Evolutionary conservation across 1,139 yeast genomes (phyloP), one percentile per base, ranked within the genome.

Genomic region (Pichia sp.): DNA sequence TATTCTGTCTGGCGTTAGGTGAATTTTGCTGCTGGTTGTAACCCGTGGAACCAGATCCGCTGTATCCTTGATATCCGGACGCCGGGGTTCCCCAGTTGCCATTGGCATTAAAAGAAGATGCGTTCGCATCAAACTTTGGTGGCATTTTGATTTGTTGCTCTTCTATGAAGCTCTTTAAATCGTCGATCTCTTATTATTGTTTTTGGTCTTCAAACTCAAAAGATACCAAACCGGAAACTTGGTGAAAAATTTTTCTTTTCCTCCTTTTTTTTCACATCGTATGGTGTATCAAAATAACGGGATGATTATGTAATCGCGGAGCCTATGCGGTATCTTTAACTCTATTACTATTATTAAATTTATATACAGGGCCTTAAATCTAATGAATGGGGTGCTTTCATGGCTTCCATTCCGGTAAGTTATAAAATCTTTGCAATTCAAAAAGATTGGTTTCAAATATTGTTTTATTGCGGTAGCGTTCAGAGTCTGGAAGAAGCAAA

Each of bases 111-210:
- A 61, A 64, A 31, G 65, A 14, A 17, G 50, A 55, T 9, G 69
- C 63, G 50, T 60, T 63, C 1, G 58, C 54, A 57, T 65, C 67
- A 53, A 63, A 65, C 55, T 62, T 67, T 31, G 70, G 70, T 46
- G 71, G 70, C 68, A 64, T 65, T 38, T 33, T 49, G 14, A 12
- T 45, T 45, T 12, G 12, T 27, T 27, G 29, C 7, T 27, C 29
- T 27, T 27, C 4, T 27, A 7, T 27, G 29, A 27, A 27, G 29
- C 29, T 27, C 4, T 27, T 27, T 27, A 7, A 27, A 27, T 7
- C 6, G 1, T 27, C 6, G 6, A 27, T 4, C 4, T 27, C 29
- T 27, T 27, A 27, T 27, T 27, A 27, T 27, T 27, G 29, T 7
- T 27, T 27, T 7, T 27, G 29, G 29, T 27, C 29, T 27, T 27